phyloP scores from a whole-genome alignment of 306 rosid species.

The Astragalus membranaceus region DNA sequence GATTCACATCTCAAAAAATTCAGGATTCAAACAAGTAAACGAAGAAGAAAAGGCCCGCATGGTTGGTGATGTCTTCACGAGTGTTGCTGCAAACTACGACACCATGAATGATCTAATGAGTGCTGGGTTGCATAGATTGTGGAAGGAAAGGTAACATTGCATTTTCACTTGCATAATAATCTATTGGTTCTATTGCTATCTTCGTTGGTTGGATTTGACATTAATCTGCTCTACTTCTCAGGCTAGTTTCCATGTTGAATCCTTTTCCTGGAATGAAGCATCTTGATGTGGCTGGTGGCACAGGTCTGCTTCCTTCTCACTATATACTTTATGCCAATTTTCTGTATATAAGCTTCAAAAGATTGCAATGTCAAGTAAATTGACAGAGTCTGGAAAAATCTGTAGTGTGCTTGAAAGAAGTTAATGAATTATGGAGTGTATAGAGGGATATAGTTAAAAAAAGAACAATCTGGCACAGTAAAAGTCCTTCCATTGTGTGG shows the following conservation, averaged over 20 bases:
- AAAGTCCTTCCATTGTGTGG: background rate
- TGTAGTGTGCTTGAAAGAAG: background rate
- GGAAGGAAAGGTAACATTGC: constrained; percentile 78
- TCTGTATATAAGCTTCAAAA: background rate
- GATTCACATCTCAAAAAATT: background rate
- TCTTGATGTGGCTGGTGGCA: constrained; percentile 98
- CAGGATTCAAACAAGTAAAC: constrained; percentile 80
- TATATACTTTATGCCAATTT: constrained; percentile 2
- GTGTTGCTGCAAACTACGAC: constrained; percentile 82
- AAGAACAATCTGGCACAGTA: background rate
- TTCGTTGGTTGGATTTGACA: background rate
- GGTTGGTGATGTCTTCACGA: constrained; percentile 87
- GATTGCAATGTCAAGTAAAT: background rate
- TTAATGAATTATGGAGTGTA: background rate
- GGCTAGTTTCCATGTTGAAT: constrained; percentile 76
- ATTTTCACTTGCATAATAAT: background rate
- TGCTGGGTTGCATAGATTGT: constrained; percentile 85
- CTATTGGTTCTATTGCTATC: background rate
- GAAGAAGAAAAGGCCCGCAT: constrained; percentile 83
- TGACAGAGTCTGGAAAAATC: background rate
- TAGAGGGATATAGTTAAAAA: background rate
- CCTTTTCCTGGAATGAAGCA: constrained; percentile 97
- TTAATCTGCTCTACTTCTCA: constrained; percentile 33
- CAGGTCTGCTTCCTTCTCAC: constrained; percentile 47
- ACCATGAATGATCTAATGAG: constrained; percentile 94